Base-by-base conservation (phyloP, 1,284 basidiomycete genomes). In the Rhodotorula sp. region DNA sequence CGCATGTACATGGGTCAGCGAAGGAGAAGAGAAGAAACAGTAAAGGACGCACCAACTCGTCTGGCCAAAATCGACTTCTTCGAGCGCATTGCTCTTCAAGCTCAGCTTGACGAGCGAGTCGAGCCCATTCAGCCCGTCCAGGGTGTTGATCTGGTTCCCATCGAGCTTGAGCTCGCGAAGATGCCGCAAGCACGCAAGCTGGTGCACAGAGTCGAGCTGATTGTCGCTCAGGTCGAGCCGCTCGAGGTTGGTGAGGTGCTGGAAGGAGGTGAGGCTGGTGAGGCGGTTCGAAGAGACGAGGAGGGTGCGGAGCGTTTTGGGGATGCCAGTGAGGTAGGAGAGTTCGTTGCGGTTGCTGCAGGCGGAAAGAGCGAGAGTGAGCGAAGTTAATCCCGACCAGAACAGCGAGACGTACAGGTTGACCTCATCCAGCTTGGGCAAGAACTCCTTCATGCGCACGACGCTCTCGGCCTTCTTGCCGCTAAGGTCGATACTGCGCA, bases 151-250 rank as follows among this genome's bases (percentile, higher is more conserved):
- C 78, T 84, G 85, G 82, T 97, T 98, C 70, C 87, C 85, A 81
- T 98, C 93, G 29, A 91, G 91, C 67, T 89, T 90, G 62, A 99
- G 87, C 80, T 98, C 94, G 59, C 92, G 88, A 66, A 99, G 85
- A 80, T 94, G 92, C 72, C 87, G 86, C 66, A 97, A 85, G 80
- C 90, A 91, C 73, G 87, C 85, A n/a, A 97, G 84, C 80, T 95
- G 92, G 59, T 85, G 86, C 59, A 97, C 84, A 25, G 90, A 92
- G 75, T 95, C 92, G 66, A 99, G 86, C 73, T 92, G 87, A 81
- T 99, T 99, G 77, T 88, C 83, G 81, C 93, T 95, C 75, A 99
- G 88, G 83, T 99, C 94, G 76, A 99, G 86, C 78, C 87, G 88
- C 82, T 95, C 92, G 55, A 99, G 85, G 81, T 92, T 91, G 51